Evolutionary conservation across 179 eudicot genomes (phyloP).

Genomic region (Silene coronaria): DNA sequence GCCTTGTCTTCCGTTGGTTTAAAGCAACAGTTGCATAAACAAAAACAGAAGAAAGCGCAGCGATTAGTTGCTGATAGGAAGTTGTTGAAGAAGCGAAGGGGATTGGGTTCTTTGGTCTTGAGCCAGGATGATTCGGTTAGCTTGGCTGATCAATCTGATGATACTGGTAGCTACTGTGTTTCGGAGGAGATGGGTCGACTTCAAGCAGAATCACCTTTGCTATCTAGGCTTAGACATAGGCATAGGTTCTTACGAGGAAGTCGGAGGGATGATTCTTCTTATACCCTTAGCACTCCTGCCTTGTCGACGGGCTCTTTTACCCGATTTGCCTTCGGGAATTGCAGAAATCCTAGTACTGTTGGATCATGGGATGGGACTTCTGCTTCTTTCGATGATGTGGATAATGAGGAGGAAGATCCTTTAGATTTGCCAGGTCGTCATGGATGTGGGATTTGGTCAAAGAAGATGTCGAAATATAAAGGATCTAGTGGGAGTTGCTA

Average conservation of each 20-base stretch:
- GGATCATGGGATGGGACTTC: conserved; percentile 94
- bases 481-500: conserved; percentile 64
- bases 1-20: conserved; percentile 32
- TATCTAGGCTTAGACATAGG: conserved; percentile 53
- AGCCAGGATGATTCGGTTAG: conserved; percentile 52
- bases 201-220: conserved; percentile 64
- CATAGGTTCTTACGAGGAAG: conserved; percentile 48
- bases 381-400: conserved; percentile 56
- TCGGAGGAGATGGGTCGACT: conserved; percentile 56
- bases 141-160: conserved; percentile 69
- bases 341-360: conserved; percentile 58
- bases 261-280: conserved; percentile 66
- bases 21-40: conserved; percentile 38
- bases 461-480: conserved; percentile 61
- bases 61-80: conserved; percentile 32
- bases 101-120: conserved; percentile 26
- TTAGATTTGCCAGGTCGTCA: conserved; percentile 63
- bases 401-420: conserved; percentile 60
- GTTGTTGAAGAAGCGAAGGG: conserved; percentile 28
- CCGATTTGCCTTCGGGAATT: conserved; percentile 40
- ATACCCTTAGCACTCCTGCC: conserved; percentile 79
- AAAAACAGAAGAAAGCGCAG: conserved; percentile 28
- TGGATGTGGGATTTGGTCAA: conserved; percentile 98
- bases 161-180: conserved; percentile 47
- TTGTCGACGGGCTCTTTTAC: conserved; percentile 76